Conservation (phyloP, 805 yeast genomes). For the Dipodascopsis uninucleata region DNA sequence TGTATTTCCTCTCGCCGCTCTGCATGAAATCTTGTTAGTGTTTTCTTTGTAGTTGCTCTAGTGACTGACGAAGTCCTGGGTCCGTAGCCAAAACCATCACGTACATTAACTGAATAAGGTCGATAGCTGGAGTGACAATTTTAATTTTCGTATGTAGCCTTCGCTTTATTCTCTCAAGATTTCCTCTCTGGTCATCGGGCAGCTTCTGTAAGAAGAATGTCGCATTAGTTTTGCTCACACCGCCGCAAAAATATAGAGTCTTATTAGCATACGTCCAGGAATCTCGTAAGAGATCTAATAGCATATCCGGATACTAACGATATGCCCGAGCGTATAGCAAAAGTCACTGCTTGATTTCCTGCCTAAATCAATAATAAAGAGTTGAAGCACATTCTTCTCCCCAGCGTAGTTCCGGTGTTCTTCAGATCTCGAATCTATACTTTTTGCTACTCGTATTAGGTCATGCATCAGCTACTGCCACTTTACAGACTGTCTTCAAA, state of each 20-base stretch:
- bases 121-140: slow-evolving; percentile 63
- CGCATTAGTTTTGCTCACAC: slow-evolving; percentile 1
- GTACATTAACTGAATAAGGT: slow-evolving; percentile 53
- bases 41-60: background rate
- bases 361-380: slow-evolving; percentile 51
- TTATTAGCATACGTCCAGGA: slow-evolving; percentile 41
- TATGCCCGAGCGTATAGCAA: slow-evolving; percentile 73
- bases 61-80: background rate
- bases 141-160: slow-evolving; percentile 55
- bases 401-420: too few species aligned
- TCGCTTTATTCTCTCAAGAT: slow-evolving; percentile 43
- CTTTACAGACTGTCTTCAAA: too few species aligned
- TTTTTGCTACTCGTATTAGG: too few species aligned
- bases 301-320: slow-evolving; percentile 73
- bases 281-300: slow-evolving; percentile 54
- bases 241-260: slow-evolving; percentile 28
- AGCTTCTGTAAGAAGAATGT: slow-evolving; percentile 17
- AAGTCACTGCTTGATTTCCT: slow-evolving; percentile 72
- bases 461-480: too few species aligned
- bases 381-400: too few species aligned
- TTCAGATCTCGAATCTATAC: too few species aligned
- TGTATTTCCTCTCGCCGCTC: slow-evolving; percentile 58
- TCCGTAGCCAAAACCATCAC: background rate
- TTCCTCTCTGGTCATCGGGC: slow-evolving; percentile 51
- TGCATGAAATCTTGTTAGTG: background rate